phyloP scores from a whole-genome alignment of 2,329 filamentous ascomycete genomes.

The Aspergillus aculeatinus region DNA sequence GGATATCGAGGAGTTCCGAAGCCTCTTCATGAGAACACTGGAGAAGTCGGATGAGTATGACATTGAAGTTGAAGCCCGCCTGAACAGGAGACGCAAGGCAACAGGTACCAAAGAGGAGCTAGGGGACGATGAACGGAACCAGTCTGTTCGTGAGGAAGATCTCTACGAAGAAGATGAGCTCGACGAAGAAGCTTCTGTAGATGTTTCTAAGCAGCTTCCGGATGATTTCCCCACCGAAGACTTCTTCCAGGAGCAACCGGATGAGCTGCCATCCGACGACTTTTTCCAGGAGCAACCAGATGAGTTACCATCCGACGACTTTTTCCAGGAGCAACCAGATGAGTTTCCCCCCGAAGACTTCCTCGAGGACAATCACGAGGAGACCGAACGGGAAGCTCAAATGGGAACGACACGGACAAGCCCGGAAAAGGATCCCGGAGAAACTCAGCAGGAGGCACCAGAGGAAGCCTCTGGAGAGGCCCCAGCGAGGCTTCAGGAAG shows the following conservation, averaged over 20 bases:
- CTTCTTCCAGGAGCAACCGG: too few species aligned
- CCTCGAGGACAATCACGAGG: too few species aligned
- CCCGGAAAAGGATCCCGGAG: neutral
- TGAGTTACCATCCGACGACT: too few species aligned
- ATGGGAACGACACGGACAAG: too few species aligned
- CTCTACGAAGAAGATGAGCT: neutral
- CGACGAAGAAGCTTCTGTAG: neutral
- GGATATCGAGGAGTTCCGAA: conserved; percentile 2
- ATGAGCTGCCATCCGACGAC: too few species aligned
- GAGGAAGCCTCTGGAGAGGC: neutral
- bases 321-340: too few species aligned
- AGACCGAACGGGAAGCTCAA: too few species aligned
- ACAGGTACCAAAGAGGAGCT: conserved; percentile 21
- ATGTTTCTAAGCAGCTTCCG: too few species aligned
- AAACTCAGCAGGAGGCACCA: neutral
- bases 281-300: too few species aligned
- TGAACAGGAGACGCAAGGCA: conserved; percentile 17
- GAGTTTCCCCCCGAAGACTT: too few species aligned
- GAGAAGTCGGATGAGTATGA: conserved; percentile 27
- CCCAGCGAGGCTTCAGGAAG: neutral
- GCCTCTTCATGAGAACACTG: conserved; percentile 15
- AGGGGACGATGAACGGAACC: conserved; percentile 15
- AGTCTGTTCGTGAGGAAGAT: neutral
- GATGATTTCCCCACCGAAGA: too few species aligned
- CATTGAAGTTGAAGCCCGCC: conserved; percentile 25